Evolutionary conservation across 2,329 filamentous ascomycete genomes (phyloP).

Genomic region (Colletotrichum somersetense): DNA sequence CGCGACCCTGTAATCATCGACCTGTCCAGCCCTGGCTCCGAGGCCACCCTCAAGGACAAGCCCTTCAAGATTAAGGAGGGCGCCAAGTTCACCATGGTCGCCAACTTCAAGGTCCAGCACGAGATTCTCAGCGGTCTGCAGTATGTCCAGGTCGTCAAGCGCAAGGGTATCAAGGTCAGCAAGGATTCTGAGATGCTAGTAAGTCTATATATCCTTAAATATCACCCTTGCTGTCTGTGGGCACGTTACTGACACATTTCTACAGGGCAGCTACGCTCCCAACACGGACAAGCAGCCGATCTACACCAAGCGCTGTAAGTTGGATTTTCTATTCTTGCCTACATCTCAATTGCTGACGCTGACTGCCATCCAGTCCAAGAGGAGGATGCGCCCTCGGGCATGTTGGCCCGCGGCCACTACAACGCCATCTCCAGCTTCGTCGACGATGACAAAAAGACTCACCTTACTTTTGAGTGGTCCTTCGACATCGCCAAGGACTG

Average conservation of each 20-base stretch:
- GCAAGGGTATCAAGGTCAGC: conserved; percentile 86
- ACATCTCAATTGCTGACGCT: conserved; percentile 21
- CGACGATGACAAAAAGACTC: conserved; percentile 92
- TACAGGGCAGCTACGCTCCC: conserved; percentile 89
- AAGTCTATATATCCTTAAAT: conserved; percentile 53
- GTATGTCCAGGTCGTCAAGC: conserved; percentile 94
- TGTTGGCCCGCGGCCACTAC: conserved; percentile 92
- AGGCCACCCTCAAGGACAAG: conserved; percentile 85
- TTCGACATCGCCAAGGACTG: conserved; percentile 98
- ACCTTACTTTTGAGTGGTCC: conserved; percentile 94
- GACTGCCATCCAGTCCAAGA: conserved; percentile 75
- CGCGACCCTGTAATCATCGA: conserved; percentile 91
- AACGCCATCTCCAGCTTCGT: conserved; percentile 90
- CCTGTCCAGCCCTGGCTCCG: conserved; percentile 78
- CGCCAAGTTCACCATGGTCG: conserved; percentile 93
- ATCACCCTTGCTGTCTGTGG: conserved; percentile 39
- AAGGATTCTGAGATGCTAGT: conserved; percentile 99
- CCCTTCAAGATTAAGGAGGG: conserved; percentile 99
- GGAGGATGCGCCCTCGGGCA: conserved; percentile 92
- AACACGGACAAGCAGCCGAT: conserved; percentile 88
- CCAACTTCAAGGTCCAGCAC: conserved; percentile 94
- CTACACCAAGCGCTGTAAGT: conserved; percentile 93
- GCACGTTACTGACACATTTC: conserved; percentile 45
- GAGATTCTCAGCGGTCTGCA: conserved; percentile 95
- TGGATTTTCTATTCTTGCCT: not conserved